These are phyloP conservation scores for Moesziomyces globuligerus DNA, from an alignment of 1,284 basidiomycete species.

Conservation along the genomic window DNA sequence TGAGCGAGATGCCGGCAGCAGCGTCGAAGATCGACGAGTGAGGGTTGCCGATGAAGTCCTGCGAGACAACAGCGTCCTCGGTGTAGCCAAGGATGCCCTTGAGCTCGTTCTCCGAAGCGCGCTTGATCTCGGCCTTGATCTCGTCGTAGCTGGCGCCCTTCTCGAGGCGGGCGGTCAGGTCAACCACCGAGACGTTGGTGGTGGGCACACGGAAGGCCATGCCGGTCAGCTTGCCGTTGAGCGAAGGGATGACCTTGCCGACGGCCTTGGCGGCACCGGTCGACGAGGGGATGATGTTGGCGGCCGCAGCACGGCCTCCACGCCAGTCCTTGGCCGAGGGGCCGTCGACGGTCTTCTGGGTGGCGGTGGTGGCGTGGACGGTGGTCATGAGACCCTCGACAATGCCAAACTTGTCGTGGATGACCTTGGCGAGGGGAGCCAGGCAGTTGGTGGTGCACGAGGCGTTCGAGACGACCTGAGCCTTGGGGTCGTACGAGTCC, in stretches of 20 bases:
- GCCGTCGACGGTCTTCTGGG: conserved; percentile 98
- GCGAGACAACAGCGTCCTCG: conserved; percentile 90
- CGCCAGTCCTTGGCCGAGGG: conserved; percentile 72
- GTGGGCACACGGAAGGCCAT: conserved; percentile 98
- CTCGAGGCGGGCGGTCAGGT: conserved; percentile 92
- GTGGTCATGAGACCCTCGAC: conserved; percentile 89
- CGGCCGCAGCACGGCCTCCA: conserved; percentile 93
- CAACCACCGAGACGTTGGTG: conserved; percentile 96
- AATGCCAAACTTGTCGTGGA: conserved; percentile 80
- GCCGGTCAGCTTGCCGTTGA: conserved; percentile 96
- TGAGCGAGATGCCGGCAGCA: conserved; percentile 90
- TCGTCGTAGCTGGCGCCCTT: conserved; percentile 83
- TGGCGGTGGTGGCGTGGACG: conserved; percentile 84
- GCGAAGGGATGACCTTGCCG: conserved; percentile 95
- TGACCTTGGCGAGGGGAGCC: conserved; percentile 96
- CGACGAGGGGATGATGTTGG: conserved; percentile 99
- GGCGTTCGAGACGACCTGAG: conserved; percentile 94
- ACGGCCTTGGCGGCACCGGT: conserved; percentile 98
- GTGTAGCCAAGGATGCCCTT: conserved; percentile 94
- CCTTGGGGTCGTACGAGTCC: conserved; percentile 88
- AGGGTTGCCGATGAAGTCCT: conserved; percentile 76
- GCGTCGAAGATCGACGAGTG: conserved; percentile 75
- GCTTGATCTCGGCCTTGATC: conserved; percentile 89
- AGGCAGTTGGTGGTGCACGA: conserved; percentile 98
- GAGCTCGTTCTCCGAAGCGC: conserved; percentile 77